Evolutionary conservation across 1,139 yeast species (phyloP), one percentile per base, ranked within the genome.

Genomic region (Kodamaea derodonti): DNA sequence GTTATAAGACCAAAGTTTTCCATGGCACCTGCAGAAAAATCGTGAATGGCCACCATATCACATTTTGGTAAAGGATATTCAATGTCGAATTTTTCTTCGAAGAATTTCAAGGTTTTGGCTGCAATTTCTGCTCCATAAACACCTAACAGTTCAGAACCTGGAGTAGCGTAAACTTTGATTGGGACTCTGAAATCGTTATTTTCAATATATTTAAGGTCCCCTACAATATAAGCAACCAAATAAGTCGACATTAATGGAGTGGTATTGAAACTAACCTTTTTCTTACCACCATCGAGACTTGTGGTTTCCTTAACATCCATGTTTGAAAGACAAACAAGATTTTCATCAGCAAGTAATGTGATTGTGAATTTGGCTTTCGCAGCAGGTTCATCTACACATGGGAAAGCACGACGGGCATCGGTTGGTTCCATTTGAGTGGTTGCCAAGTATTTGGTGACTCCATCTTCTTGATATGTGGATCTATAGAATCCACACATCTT

Each of bases 381-480:
- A 36, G 77, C 73, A 18, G 95, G 95, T 56, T 84, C 94, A 55
- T 84, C 94, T 45, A 82, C 76, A 52, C 86, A 83, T 13, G 95
- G 95, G 63, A 84, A 81, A 1, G 94, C 90, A 51, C 87, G 72
- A 58, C 95, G 79, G 34, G 90, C 87, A 55, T 84, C 90, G 20
- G 90, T 82, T 23, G 95, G 84, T 60, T 84, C 95, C 72, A 84
- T 82, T 61, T 84, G 95, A 29, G 95, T 84, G 25, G 90, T 78
- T 31, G 86, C 81, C 68, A 83, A 73, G 43, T 72, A 75, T 51
- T 80, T 78, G 32, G 74, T 69, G 41, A 69, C 69, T 8, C 84
- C 88, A 35, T 79, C 65, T 45, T 73, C 72, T 49, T 67, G 72
- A 60, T 86, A 86, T 26, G 78, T 75, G 4, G 95, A 84, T 52